Conservation (phyloP, 2,329 filamentous ascomycete species). For the Penicillium hesseltinei region DNA sequence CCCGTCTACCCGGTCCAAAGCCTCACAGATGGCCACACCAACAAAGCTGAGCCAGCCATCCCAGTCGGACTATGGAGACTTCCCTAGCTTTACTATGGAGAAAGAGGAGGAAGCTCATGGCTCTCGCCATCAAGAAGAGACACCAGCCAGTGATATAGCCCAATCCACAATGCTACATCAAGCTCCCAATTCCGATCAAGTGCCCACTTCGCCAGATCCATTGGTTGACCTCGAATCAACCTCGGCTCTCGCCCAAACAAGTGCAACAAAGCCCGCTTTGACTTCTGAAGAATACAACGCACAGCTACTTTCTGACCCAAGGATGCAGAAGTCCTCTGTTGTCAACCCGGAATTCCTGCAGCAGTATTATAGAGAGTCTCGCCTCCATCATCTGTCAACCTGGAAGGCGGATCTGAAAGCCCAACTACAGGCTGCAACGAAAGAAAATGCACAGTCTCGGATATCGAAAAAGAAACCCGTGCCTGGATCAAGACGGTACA, state of each 20-base stretch:
- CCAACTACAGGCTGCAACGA: conserved; percentile 75
- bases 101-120: background rate
- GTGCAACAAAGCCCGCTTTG: conserved; percentile 48
- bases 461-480: conserved; percentile 53
- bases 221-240: background rate
- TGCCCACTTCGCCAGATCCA: background rate
- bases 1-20: conserved; percentile 11
- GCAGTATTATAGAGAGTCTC: conserved; percentile 92
- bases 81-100: conserved; percentile 30
- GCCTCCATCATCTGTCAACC: conserved; percentile 88
- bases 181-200: background rate
- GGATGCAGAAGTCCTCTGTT: conserved; percentile 81
- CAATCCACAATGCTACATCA: background rate
- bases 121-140: background rate
- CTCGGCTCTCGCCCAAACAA: conserved; percentile 6
- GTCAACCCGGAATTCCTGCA: conserved; percentile 91
- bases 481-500: conserved; percentile 69
- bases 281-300: conserved; percentile 94
- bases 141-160: background rate
- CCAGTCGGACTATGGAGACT: conserved; percentile 46
- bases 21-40: conserved; percentile 24
- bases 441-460: conserved; percentile 58
- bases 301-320: conserved; percentile 76
- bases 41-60: conserved; percentile 28
- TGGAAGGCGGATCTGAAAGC: conserved; percentile 97